These are phyloP conservation scores for Rehmannia glutinosa DNA, from an alignment of 257 asterid species.

Conservation along the genomic window DNA sequence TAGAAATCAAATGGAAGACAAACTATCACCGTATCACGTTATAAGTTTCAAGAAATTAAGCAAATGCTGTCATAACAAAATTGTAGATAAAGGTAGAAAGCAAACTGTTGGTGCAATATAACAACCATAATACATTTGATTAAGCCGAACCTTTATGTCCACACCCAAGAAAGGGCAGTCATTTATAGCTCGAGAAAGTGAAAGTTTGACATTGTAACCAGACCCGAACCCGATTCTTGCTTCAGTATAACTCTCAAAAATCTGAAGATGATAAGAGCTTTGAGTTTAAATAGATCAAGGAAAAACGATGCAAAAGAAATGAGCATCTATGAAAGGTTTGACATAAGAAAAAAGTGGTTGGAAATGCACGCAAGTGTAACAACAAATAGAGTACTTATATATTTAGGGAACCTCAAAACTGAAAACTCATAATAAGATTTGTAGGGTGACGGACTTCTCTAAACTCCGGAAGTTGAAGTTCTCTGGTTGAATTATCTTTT, in stretches of 20 bases:
- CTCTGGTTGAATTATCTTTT: constrained; percentile 37
- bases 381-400: background rate
- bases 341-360: background rate
- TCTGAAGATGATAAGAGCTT: constrained; percentile 46
- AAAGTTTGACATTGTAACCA: constrained; percentile 58
- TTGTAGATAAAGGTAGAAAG: background rate
- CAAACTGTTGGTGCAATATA: background rate
- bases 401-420: background rate
- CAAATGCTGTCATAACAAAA: background rate
- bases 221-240: constrained; percentile 90
- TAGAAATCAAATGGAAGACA: constrained; percentile 15
- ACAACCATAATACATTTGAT: constrained; percentile 1
- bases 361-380: constrained; percentile 7
- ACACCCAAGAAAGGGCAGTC: constrained; percentile 85
- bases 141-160: constrained; percentile 51
- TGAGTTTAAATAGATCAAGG: constrained; percentile 11
- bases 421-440: constrained; percentile 2
- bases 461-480: constrained; percentile 57
- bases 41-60: constrained; percentile 2
- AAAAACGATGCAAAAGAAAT: constrained; percentile 10
- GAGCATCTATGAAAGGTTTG: constrained; percentile 12
- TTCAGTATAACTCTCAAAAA: constrained; percentile 49
- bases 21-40: background rate
- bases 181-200: constrained; percentile 61
- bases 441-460: constrained; percentile 38